Percentiles rank a stretch among this genome's conserved stretches.
These are phyloP conservation scores for Jatropha multifida DNA, from an alignment of 441 rosid genomes.

Conservation along the genomic window DNA sequence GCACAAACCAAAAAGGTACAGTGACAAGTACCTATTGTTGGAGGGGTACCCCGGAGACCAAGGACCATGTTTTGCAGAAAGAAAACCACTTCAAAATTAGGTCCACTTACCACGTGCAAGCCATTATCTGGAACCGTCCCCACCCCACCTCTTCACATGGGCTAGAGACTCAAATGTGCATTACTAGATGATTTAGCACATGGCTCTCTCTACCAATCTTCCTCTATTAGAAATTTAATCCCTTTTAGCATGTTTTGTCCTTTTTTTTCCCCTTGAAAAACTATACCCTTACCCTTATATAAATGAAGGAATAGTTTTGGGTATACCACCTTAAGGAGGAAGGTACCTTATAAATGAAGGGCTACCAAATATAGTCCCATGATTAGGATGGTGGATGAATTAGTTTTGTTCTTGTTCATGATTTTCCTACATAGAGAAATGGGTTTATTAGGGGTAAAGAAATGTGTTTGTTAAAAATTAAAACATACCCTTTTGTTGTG, in stretches of 20 bases:
- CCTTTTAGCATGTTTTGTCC: neutral
- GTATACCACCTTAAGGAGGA: too few relatives aligned
- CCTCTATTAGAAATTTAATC: neutral
- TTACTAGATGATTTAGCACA: neutral
- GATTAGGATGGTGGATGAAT: neutral
- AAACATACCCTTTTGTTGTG: too few relatives aligned
- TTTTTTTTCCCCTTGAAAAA: neutral
- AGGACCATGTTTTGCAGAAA: neutral
- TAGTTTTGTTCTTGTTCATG: too few relatives aligned
- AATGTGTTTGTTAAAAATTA: too few relatives aligned
- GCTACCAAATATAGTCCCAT: neutral
- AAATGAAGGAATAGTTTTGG: neutral
- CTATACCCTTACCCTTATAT: neutral
- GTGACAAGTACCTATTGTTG: neutral
- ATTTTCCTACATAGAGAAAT: too few relatives aligned
- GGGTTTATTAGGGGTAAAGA: too few relatives aligned
- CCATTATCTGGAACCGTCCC: slow-evolving; percentile 14
- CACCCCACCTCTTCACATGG: neutral
- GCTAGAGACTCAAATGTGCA: too few relatives aligned
- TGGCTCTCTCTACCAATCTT: neutral
- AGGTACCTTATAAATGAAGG: neutral
- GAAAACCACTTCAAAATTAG: neutral
- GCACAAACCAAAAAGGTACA: neutral
- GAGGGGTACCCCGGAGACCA: neutral
- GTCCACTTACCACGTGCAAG: slow-evolving; percentile 31